Evolutionary conservation across 495 filamentous ascomycete species (phyloP).

Genomic region (Lasiosphaeria ovina): DNA sequence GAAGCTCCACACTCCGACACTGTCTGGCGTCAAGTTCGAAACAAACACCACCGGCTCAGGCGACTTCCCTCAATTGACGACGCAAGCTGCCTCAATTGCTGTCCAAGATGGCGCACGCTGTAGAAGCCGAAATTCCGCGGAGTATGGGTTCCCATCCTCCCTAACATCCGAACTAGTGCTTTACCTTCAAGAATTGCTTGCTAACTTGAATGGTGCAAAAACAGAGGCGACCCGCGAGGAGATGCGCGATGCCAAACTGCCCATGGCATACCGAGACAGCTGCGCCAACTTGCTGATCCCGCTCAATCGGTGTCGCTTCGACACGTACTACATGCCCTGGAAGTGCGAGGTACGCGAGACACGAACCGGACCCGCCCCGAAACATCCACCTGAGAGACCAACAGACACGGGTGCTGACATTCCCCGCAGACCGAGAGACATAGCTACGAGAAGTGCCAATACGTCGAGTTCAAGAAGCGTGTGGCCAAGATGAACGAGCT

Average conservation of each 20-base stretch:
- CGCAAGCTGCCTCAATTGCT: constrained; percentile 28
- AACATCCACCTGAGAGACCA: background rate
- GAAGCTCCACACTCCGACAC: no score
- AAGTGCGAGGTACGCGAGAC: constrained; percentile 80
- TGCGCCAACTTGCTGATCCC: constrained; percentile 94
- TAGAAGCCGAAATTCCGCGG: constrained; percentile 34
- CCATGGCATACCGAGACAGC: constrained; percentile 86
- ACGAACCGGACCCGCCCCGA: background rate
- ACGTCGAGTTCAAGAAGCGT: constrained; percentile 96
- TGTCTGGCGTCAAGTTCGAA: background rate
- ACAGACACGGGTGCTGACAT: constrained; percentile 7
- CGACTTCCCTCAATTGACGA: constrained; percentile 18
- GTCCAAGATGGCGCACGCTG: constrained; percentile 34
- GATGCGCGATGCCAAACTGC: constrained; percentile 88
- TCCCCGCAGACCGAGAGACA: constrained; percentile 79
- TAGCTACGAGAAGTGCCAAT: constrained; percentile 98
- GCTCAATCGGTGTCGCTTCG: constrained; percentile 87
- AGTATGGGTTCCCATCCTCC: constrained; percentile 24
- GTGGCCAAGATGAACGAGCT: constrained; percentile 99
- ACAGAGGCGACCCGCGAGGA: constrained; percentile 75
- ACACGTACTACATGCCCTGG: constrained; percentile 94
- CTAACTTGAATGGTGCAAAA: constrained; percentile 8
- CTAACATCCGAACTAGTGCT: background rate
- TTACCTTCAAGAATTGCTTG: background rate
- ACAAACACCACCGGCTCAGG: background rate